Evolutionary conservation across 371 early-diverging fungal genomes (phyloP), one percentile per base, ranked within the genome.

Genomic region (Rhizopus arrhizus): DNA sequence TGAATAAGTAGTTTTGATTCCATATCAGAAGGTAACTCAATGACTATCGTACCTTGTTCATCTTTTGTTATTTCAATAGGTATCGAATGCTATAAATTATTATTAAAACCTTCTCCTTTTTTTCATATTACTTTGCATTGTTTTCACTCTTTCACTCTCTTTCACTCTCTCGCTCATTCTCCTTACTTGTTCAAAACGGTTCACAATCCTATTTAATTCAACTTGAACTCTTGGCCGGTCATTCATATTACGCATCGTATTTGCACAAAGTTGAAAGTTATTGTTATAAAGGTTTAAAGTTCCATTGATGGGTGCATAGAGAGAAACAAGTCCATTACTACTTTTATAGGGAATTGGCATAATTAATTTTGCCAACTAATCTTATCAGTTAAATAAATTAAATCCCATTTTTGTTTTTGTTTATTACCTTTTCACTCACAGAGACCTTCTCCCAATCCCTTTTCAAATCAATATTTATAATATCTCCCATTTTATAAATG

Each of bases 371-470:
- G 71, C 71, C 51, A 70, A 38, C 68, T 69, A 32, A 36, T 13
- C 4, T 28, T 43, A 35, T 56, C 12, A 3, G 5, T 3, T 13
- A n/a, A 42, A 29, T 29, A 56, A 28, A 45, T 51, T 29, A 42
- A 16, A 50, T 40, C 29, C 7, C 13, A 12, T 11, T 7, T 40
- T 3, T 40, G 0, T 40, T 0, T 40, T 40, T 40, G 8, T 40
- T 40, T 36, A 36, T 47, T 71, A 72, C 75, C 69, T 70, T 70
- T 66, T 73, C 73, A 13, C 69, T 64, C 13, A 75, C 64, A 10
- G 70, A 57, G 5, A 75, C 57, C 12, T 40, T 58, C 55, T 72
- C 76, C 76, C 73, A 72, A 53, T 67, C 59, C 48, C 68, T 58
- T 31, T 68, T 56, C 11, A 75, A 28, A 28, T 68, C 70, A 55